These are phyloP conservation scores for Beta macrorhiza DNA, from an alignment of 179 eudicot species.

Conservation along the genomic window DNA sequence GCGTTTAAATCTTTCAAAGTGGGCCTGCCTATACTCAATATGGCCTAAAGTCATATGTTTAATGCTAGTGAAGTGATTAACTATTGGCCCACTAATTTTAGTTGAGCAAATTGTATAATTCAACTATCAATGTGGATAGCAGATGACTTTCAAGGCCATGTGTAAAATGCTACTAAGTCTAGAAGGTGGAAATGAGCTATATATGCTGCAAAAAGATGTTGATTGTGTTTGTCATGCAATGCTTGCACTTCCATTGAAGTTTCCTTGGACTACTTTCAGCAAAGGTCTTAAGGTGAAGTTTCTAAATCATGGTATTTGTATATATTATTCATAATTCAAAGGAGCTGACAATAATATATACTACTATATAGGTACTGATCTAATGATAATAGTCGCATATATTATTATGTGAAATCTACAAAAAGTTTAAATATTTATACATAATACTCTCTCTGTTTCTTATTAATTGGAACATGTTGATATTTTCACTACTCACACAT, in stretches of 20 bases:
- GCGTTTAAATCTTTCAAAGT: too few species aligned
- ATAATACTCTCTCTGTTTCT: too few species aligned
- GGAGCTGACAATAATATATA: too few species aligned
- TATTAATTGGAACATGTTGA: too few species aligned
- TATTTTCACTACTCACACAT: too few species aligned
- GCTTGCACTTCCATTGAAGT: constrained; percentile 35
- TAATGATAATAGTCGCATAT: too few species aligned
- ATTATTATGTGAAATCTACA: too few species aligned
- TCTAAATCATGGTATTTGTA: neutral
- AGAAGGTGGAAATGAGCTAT: constrained; percentile 20
- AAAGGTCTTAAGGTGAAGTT: constrained; percentile 34
- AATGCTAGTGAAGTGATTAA: neutral
- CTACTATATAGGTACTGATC: too few species aligned
- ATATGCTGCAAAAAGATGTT: constrained; percentile 30
- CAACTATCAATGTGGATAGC: neutral
- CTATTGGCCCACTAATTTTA: neutral
- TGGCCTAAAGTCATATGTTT: too few species aligned
- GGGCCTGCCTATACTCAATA: too few species aligned
- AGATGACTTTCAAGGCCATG: constrained; percentile 37
- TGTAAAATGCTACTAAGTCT: constrained; percentile 34
- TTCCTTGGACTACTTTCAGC: constrained; percentile 32
- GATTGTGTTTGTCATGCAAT: constrained; percentile 38
- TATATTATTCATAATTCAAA: too few species aligned
- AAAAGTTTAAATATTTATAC: too few species aligned
- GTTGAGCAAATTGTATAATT: neutral